Evolutionary conservation across 2,329 filamentous ascomycete species (phyloP), one percentile per base, ranked within the genome.

Genomic region (Alternaria gansuensis): DNA sequence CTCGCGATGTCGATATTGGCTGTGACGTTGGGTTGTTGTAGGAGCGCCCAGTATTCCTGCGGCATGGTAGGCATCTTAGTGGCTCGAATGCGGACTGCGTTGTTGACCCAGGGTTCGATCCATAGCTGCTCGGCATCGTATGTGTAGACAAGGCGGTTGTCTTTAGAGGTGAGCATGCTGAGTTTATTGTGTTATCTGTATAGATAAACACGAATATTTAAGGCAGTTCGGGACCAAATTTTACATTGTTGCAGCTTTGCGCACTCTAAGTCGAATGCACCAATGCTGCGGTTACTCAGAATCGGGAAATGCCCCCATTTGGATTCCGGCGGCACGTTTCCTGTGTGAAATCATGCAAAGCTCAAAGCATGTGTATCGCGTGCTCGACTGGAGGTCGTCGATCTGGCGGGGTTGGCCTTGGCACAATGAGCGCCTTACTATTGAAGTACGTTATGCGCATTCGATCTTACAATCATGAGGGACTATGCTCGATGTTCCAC

Each of bases 61-160:
- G 71, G 71, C 68, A 74, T 72, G 6, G 54, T 37, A n/a, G 48
- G 33, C 44, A 60, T 68, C 59, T 82, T 81, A 14, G 81, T 83
- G 2, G 81, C 78, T 23, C 82, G 80, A 5, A 84, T 69, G 33
- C 83, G 80, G 5, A 84, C 65, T 1, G 82, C 81, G 59, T 83
- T 79, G 10, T 70, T 60, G 14, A 82, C 82, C 82, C 82, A 84
- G 34, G 82, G 71, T 50, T 84, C 80, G 51, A 85, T 75, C 75
- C 80, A 80, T 54, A 84, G 72, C 24, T 76, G 69, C 62, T 84
- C 81, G n/a, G 79, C 79, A 67, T 84, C 82, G 55, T 79, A 83
- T 59, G 83, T 85, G 70, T 85, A 89, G 57, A 88, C 83, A 3
- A 87, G 84, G 23, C 61, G 54, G 37, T 46, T 41, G 3, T 52